Conservation (phyloP, 495 filamentous ascomycete species). For the Xylaria nigripes region DNA sequence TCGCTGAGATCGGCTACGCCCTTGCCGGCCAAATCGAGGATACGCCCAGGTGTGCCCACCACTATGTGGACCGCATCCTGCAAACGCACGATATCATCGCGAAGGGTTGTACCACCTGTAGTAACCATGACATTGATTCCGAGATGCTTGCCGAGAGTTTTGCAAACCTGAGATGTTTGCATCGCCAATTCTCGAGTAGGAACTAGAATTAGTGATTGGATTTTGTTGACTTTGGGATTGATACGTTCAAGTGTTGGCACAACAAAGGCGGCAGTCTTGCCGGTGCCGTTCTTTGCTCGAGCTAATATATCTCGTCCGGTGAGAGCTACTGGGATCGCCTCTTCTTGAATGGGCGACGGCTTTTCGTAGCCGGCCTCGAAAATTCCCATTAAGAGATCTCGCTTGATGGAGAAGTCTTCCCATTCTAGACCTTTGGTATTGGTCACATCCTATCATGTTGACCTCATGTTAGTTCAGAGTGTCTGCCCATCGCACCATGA, state of each 20-base stretch:
- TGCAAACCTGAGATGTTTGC: constrained; percentile 98
- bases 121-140: constrained; percentile 99
- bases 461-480: background rate
- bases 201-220: constrained; percentile 90
- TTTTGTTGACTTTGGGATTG: constrained; percentile 91
- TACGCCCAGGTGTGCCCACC: constrained; percentile 92
- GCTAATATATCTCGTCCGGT: constrained; percentile 93
- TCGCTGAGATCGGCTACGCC: constrained; percentile 92
- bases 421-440: constrained; percentile 95
- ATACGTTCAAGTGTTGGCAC: constrained; percentile 93
- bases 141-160: constrained; percentile 92
- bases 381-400: constrained; percentile 95
- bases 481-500: too few species aligned
- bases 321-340: constrained; percentile 91
- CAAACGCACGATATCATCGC: constrained; percentile 94
- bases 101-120: constrained; percentile 86
- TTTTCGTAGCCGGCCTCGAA: constrained; percentile 99
- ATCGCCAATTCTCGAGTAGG: constrained; percentile 96
- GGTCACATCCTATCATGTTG: constrained; percentile 70
- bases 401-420: constrained; percentile 90
- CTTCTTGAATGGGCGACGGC: constrained; percentile 98
- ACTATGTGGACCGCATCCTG: constrained; percentile 94
- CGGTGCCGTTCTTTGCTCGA: constrained; percentile 95
- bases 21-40: constrained; percentile 90
- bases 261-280: constrained; percentile 96